Evolutionary conservation across 768 basidiomycete species (phyloP).

Genomic region (Holtermannia corniformis): DNA sequence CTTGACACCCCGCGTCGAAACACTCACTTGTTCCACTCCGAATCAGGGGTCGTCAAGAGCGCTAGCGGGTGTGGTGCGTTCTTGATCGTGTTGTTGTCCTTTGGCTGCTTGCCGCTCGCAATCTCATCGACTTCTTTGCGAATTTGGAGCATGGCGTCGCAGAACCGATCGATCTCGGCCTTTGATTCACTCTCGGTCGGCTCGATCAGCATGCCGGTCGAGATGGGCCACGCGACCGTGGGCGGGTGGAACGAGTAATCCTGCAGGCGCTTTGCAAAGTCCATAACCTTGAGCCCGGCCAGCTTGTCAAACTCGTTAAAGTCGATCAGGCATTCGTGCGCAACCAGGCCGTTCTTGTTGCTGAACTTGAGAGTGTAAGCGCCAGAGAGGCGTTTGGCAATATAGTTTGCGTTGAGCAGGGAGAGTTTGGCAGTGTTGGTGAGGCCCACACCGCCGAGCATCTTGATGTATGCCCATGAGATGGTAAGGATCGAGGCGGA

Average conservation of each 20-base stretch:
- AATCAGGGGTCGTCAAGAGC: constrained; percentile 59
- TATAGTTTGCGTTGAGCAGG: constrained; percentile 93
- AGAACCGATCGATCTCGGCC: constrained; percentile 92
- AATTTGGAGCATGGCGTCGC: constrained; percentile 97
- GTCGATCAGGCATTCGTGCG: constrained; percentile 92
- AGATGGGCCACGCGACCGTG: constrained; percentile 96
- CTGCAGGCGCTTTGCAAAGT: constrained; percentile 94
- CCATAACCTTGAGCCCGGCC: constrained; percentile 77
- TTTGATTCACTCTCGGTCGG: constrained; percentile 93
- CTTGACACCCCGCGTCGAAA: too few species aligned
- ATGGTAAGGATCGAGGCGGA: constrained; percentile 91
- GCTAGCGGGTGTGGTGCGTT: constrained; percentile 89
- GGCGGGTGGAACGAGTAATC: constrained; percentile 48
- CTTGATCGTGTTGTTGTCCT: constrained; percentile 80
- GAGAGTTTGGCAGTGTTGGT: constrained; percentile 76
- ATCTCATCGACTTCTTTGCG: constrained; percentile 84
- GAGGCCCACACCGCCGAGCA: constrained; percentile 92
- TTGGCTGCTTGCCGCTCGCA: constrained; percentile 73
- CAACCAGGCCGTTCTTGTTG: constrained; percentile 83
- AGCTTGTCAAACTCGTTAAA: constrained; percentile 86
- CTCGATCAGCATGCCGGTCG: constrained; percentile 94
- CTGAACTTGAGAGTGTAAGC: constrained; percentile 82
- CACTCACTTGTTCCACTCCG: constrained; percentile 77
- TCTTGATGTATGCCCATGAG: constrained; percentile 98
- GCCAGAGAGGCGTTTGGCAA: constrained; percentile 73